These are phyloP conservation scores for Beauveria caledonica DNA, from an alignment of 2,329 filamentous ascomycete genomes.

Conservation along the genomic window DNA sequence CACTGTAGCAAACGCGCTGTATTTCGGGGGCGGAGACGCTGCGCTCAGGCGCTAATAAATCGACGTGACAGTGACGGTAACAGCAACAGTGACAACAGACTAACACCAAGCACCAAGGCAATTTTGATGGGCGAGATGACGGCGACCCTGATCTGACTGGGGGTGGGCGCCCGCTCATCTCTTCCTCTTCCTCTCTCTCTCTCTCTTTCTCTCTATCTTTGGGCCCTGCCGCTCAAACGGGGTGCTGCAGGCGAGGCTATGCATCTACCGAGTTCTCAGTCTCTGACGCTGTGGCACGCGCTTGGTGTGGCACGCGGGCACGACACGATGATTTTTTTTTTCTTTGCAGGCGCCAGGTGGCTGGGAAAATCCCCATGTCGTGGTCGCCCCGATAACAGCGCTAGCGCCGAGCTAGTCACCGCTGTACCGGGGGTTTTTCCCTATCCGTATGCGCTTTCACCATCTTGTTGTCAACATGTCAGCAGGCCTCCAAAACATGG, in stretches of 20 bases:
- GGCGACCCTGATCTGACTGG: conserved; percentile 2
- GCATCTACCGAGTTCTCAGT: neutral
- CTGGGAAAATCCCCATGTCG: conserved; percentile 1
- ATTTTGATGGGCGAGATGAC: neutral
- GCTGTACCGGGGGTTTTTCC: conserved; percentile 1
- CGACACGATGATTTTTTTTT: too few species aligned
- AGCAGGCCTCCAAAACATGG: too few species aligned
- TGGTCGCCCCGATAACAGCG: conserved; percentile 3
- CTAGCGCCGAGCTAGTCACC: conserved; percentile 8
- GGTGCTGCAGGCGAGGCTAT: neutral
- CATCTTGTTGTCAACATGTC: neutral
- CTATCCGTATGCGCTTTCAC: conserved; percentile 2
- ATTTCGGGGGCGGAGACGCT: neutral
- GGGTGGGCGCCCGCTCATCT: neutral
- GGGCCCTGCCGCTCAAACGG: neutral
- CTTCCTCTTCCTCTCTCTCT: neutral
- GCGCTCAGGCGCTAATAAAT: neutral
- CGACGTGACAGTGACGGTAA: neutral
- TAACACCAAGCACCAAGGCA: neutral
- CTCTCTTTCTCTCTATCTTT: neutral
- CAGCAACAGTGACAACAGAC: neutral
- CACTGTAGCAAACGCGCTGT: neutral
- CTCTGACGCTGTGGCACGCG: neutral
- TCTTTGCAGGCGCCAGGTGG: neutral
- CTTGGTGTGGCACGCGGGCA: neutral